A percentile compares a stretch with the other conserved stretches of the same genome.
Evolutionary conservation across 192 early-diverging fungal genomes (phyloP).

Genomic region (Polychytrium aggregatum): DNA sequence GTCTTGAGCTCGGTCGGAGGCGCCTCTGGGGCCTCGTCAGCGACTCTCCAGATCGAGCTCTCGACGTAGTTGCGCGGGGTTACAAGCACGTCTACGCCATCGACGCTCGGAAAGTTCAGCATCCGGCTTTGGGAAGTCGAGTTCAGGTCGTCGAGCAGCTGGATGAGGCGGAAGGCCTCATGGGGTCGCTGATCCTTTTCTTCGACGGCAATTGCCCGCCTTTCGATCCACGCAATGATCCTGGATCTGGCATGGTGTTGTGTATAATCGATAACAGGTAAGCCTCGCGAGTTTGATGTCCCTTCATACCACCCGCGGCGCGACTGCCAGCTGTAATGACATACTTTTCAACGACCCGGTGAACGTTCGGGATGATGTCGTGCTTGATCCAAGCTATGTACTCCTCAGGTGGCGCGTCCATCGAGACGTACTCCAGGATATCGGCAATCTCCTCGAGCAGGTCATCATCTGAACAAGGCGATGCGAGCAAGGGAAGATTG

Average conservation of each 20-base stretch:
- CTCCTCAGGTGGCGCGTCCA: constrained; percentile 12
- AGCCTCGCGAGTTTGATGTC: no score
- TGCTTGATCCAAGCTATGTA: constrained; percentile 34
- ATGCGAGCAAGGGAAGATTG: background rate
- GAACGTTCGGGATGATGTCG: constrained; percentile 39
- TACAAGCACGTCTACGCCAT: constrained; percentile 8
- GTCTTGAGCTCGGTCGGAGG: constrained; percentile 16
- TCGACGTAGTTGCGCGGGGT: constrained; percentile 20
- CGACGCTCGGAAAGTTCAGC: constrained; percentile 3
- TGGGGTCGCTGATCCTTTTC: constrained; percentile 18
- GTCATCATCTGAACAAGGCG: constrained; percentile 12
- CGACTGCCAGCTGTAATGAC: no score
- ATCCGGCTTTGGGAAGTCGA: background rate
- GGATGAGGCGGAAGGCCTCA: constrained; percentile 31
- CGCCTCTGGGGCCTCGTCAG: constrained; percentile 9
- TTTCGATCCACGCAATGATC: constrained; percentile 40
- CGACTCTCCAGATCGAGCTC: constrained; percentile 16
- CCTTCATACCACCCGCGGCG: no score
- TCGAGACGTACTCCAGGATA: constrained; percentile 35
- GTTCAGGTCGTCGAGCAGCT: constrained; percentile 20
- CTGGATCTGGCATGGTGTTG: no score
- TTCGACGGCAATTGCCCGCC: constrained; percentile 38
- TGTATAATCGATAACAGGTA: no score
- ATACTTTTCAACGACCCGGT: constrained; percentile 7
- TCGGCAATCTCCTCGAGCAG: constrained; percentile 26